Percentiles rank a stretch among this genome's conserved stretches.
These are phyloP conservation scores for Hysterangium stoloniferum DNA, from an alignment of 768 basidiomycete species.

Conservation along the genomic window DNA sequence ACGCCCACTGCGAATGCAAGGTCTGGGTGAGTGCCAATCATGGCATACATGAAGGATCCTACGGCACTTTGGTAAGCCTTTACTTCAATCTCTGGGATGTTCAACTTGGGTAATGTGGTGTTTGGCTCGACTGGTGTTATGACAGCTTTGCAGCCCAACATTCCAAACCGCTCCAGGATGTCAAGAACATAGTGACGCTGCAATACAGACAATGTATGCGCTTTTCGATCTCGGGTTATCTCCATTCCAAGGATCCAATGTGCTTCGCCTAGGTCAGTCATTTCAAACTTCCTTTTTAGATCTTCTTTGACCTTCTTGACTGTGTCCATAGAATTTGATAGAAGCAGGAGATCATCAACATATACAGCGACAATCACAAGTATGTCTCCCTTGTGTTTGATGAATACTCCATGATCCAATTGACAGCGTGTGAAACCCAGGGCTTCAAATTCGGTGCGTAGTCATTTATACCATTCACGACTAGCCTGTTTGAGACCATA, in stretches of 20 bases:
- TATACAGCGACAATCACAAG: not conserved
- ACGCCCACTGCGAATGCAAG: conserved; percentile 29
- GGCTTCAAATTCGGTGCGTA: conserved; percentile 20
- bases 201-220: conserved; percentile 1
- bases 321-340: not conserved
- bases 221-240: not conserved
- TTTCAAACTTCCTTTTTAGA: conserved; percentile 22
- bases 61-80: conserved; percentile 21
- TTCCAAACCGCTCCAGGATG: not conserved
- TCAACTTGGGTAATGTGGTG: not conserved
- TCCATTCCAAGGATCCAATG: not conserved
- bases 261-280: conserved; percentile 22
- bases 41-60: conserved; percentile 30
- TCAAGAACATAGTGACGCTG: conserved; percentile 2
- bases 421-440: conserved; percentile 25
- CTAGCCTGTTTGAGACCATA: conserved; percentile 28
- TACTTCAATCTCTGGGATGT: not conserved
- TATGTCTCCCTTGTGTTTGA: not conserved
- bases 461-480: conserved; percentile 27
- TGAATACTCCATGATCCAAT: conserved; percentile 29
- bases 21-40: too few relatives aligned
- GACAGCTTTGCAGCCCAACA: not conserved
- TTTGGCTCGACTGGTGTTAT: not conserved
- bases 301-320: conserved; percentile 4
- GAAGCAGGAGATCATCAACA: not conserved